Evolutionary conservation across 805 yeast genomes (phyloP), one percentile per base, ranked within the genome.

Genomic region (Metschnikowia proteae): DNA sequence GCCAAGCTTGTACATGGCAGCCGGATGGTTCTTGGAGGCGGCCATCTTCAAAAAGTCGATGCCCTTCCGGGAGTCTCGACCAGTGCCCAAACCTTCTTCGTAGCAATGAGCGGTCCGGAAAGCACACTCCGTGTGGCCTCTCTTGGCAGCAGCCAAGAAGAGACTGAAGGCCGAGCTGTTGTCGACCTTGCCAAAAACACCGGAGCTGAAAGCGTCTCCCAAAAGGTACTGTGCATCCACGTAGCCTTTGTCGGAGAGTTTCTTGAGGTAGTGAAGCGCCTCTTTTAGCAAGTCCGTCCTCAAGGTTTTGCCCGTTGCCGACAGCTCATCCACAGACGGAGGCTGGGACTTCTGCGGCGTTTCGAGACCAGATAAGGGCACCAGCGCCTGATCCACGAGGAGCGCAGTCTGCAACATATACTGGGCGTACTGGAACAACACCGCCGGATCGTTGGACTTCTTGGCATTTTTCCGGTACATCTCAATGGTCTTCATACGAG

Each of bases 1-100:
- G 3, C 98, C 99, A 54, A 90, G 73, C 63, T 91, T 88, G 71
- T 84, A 86, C 96, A 92, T 89, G 4, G 98, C 97, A n/a, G 96
- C 91, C 0, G 97, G 90, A 65, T 92, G 99, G 60, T 88, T 89
- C 63, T 86, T 85, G 30, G 90, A 78, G 0, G 98, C 96, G 0
- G 98, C 96, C 61, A 83, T 82, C 62, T 86, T 85, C 50, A 89
- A 70, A 63, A 84, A 89, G 57, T 88, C 95, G 6, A 89, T 71
- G 1, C 95, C 90, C 59, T 88, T 85, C 48, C 95, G 78, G 0
- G 96, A 84, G 65, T 94, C 97, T 57, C 94, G 78, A 22, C 88
- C 82, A 4, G 92, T 86, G 3, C 99, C 99, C 66, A 91, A 73
- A 13, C 99, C 99, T 67, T 90, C 95, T 66, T 91, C 96, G 58